Percentiles rank a stretch among this genome's conserved stretches.
Conservation (phyloP, 2,329 filamentous ascomycete species). For the Colletotrichum shisoi region DNA sequence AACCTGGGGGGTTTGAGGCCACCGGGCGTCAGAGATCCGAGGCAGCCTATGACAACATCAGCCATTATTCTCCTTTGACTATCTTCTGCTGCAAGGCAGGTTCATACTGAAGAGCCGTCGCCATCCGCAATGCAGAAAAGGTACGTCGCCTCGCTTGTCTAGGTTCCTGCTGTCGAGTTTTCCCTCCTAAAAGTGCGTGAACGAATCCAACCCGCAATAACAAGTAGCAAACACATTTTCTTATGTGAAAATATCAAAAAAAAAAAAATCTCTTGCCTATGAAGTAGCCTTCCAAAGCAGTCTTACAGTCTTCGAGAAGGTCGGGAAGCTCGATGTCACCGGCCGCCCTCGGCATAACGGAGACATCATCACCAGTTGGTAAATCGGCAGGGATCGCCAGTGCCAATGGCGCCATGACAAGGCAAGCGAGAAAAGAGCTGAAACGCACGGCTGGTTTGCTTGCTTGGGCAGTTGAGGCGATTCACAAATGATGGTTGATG, state of each 20-base stretch:
- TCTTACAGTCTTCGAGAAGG: constrained; percentile 23
- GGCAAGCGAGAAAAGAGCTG: constrained; percentile 9
- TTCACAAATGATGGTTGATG: too few species aligned
- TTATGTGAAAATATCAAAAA: not conserved
- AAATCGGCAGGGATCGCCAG: constrained; percentile 18
- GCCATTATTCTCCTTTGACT: not conserved
- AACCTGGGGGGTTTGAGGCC: not conserved
- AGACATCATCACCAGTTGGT: not conserved
- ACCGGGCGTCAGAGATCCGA: constrained; percentile 18
- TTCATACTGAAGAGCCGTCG: constrained; percentile 19
- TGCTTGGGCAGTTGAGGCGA: not conserved
- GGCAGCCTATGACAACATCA: constrained; percentile 2
- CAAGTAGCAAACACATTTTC: not conserved
- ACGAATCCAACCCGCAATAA: not conserved
- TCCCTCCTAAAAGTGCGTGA: not conserved
- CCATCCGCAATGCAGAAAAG: constrained; percentile 26
- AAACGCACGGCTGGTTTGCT: constrained; percentile 6
- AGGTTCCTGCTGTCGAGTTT: constrained; percentile 9
- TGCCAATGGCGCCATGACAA: not conserved
- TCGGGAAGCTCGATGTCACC: constrained; percentile 17
- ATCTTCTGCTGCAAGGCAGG: too few species aligned
- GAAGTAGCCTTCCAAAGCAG: constrained; percentile 13
- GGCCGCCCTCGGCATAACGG: not conserved
- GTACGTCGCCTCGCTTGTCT: constrained; percentile 20
- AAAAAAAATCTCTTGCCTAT: too few species aligned